Base-by-base conservation (phyloP, 139 green algal species). In the Picochlorum sp. region DNA sequence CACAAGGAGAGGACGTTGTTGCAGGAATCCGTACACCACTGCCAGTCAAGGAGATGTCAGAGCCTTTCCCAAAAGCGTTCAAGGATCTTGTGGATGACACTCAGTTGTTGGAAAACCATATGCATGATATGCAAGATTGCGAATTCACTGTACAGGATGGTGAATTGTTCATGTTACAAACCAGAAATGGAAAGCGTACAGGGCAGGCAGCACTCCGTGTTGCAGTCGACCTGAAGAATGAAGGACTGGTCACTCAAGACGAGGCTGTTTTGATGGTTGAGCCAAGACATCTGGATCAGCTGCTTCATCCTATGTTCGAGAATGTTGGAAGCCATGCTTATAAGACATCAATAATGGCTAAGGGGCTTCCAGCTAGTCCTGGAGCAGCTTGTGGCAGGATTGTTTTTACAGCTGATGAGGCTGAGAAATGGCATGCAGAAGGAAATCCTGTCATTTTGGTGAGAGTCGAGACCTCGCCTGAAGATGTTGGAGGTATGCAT, bases 141-240 rank as follows among this genome's bases (percentile, higher is more conserved):
- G 88, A 95, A 79, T 95, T 96, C 74, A 96, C 88, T 2, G 79
- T 96, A 20, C 80, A 96, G 69, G 82, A 94, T 49, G 84, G 82
- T 24, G 47, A 56, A 14, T 83, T 96, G 56, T 96, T 80, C 78
- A 96, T 95, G 87, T 73, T 96, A 63, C 88, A 96, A 80, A 87
- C 73, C 7, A 74, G 88, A 62, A 89, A 78, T 68, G 88, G 89
- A 73, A 96, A 96, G 81, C 79, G 88, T 45, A 96, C 89, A 1
- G 87, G 87, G 47, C 63, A 64, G 4, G 88, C 77, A 20, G 89
- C 89, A 1, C 73, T 96, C 41, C 74, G 74, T 34, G 85, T 96
- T 45, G 88, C 88, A 8, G 71, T 89, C 13, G 85, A 90, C 41
- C 66, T 95, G 71, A 80, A 84, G 44, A 67, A 72, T 0, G 88